A percentile compares a stretch with the other conserved stretches of the same genome.
Evolutionary conservation across 208 protist species (phyloP).

Genomic region (Crithidia fasciculata): DNA sequence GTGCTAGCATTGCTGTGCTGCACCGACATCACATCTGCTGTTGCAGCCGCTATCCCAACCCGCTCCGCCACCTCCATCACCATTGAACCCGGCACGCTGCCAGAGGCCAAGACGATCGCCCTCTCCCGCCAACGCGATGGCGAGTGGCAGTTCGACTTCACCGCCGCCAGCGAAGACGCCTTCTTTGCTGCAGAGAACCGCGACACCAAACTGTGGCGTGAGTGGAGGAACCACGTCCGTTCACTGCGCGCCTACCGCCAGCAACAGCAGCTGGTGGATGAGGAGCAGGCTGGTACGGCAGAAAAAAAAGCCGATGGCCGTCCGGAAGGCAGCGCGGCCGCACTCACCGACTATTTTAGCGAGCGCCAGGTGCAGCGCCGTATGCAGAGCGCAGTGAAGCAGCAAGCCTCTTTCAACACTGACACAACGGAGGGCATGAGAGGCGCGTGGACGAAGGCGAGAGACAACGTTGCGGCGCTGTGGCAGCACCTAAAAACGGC

Average conservation of each 20-base stretch:
- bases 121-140: not conserved
- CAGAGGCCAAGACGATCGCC: conserved; percentile 20
- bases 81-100: conserved; percentile 27
- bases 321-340: not conserved
- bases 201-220: conserved; percentile 40
- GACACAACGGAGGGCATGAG: not conserved
- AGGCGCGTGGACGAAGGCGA: conserved; percentile 1
- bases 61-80: not conserved
- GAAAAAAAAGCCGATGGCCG: not conserved
- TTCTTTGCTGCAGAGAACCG: conserved; percentile 68
- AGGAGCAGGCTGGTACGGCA: not conserved
- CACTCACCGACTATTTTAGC: conserved; percentile 17
- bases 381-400: not conserved
- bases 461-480: conserved; percentile 9
- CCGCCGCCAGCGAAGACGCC: conserved; percentile 27
- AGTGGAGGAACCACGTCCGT: conserved; percentile 26
- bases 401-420: conserved; percentile 13
- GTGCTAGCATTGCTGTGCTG: too few species aligned
- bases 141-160: conserved; percentile 50
- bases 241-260: conserved; percentile 19
- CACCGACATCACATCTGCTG: not conserved
- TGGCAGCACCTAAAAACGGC: conserved; percentile 8
- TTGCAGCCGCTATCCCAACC: not conserved
- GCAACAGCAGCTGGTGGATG: not conserved
- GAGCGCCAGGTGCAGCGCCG: conserved; percentile 24